A percentile compares a stretch with the other conserved stretches of the same genome.
Evolutionary conservation across 1,284 basidiomycete genomes (phyloP).

Genomic region (Papiliotrema flavescens): DNA sequence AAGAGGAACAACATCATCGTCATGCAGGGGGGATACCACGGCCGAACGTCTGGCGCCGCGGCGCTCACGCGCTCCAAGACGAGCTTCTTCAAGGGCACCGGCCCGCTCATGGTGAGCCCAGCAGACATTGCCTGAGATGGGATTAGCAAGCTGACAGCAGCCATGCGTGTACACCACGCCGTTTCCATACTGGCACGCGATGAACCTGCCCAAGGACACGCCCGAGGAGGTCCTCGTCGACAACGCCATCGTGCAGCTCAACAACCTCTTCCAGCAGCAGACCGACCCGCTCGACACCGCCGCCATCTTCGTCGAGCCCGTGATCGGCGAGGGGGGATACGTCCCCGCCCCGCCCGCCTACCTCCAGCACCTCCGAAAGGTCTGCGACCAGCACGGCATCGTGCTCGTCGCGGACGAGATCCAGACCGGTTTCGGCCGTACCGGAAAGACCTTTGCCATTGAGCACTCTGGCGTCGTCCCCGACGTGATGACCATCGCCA

Average conservation of each 20-base stretch:
- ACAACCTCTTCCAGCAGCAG: slow-evolving; percentile 79
- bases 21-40: slow-evolving; percentile 86
- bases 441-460: slow-evolving; percentile 63
- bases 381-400: slow-evolving; percentile 81
- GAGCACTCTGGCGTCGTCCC: slow-evolving; percentile 67
- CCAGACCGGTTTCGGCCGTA: slow-evolving; percentile 51
- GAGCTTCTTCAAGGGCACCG: slow-evolving; percentile 72
- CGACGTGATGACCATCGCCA: slow-evolving; percentile 80
- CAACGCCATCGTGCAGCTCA: slow-evolving; percentile 70
- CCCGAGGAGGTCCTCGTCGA: slow-evolving; percentile 62
- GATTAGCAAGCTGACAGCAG: slow-evolving; percentile 51
- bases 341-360: slow-evolving; percentile 77
- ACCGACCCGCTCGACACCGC: slow-evolving; percentile 80
- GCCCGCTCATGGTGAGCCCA: slow-evolving; percentile 70
- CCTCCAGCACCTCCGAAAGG: slow-evolving; percentile 68
- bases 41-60: slow-evolving; percentile 82
- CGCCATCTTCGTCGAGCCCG: slow-evolving; percentile 84
- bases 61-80: slow-evolving; percentile 85
- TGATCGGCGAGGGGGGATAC: slow-evolving; percentile 89
- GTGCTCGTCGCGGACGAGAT: slow-evolving; percentile 55
- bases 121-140: too few relatives aligned
- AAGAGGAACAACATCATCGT: slow-evolving; percentile 80
- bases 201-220: slow-evolving; percentile 62
- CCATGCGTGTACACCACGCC: slow-evolving; percentile 76
- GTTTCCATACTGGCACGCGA: slow-evolving; percentile 90